A percentile compares a stretch with the other conserved stretches of the same genome.
phyloP scores from a whole-genome alignment of 106 monocot genomes.

The Acorus calamus region DNA sequence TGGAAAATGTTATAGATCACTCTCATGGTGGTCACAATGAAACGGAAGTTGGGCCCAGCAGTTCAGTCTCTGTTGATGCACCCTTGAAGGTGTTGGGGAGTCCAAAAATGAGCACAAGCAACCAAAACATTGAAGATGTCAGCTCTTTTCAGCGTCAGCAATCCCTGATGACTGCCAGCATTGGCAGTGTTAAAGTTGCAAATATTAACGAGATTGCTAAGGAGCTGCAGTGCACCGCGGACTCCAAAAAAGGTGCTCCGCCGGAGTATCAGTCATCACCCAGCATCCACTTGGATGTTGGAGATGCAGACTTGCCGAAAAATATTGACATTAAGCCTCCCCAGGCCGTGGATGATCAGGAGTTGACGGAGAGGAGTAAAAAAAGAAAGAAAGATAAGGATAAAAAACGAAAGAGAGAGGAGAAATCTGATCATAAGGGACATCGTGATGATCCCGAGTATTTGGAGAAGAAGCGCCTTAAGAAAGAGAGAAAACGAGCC shows the following conservation, averaged over 20 bases:
- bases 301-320: conserved; percentile 4
- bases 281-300: conserved; percentile 7
- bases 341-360: conserved; percentile 10
- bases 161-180: conserved; percentile 51
- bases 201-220: conserved; percentile 30
- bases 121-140: conserved; percentile 54
- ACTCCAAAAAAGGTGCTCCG: conserved; percentile 30
- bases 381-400: conserved; percentile 36
- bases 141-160: conserved; percentile 45
- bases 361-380: conserved; percentile 47
- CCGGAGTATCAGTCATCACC: conserved; percentile 21
- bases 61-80: conserved; percentile 93
- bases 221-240: conserved; percentile 79
- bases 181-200: conserved; percentile 46
- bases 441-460: conserved; percentile 52
- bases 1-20: conserved; percentile 21
- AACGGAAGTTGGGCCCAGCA: conserved; percentile 53
- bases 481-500: conserved; percentile 71
- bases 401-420: conserved; percentile 38
- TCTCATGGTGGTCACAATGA: conserved; percentile 40
- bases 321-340: conserved; percentile 11
- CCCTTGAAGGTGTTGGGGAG: conserved; percentile 26
- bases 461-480: conserved; percentile 71
- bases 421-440: conserved; percentile 22
- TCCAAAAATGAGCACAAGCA: conserved; percentile 23